Evolutionary conservation across 2,329 filamentous ascomycete species (phyloP).

Genomic region (Beauveria pseudobassiana): DNA sequence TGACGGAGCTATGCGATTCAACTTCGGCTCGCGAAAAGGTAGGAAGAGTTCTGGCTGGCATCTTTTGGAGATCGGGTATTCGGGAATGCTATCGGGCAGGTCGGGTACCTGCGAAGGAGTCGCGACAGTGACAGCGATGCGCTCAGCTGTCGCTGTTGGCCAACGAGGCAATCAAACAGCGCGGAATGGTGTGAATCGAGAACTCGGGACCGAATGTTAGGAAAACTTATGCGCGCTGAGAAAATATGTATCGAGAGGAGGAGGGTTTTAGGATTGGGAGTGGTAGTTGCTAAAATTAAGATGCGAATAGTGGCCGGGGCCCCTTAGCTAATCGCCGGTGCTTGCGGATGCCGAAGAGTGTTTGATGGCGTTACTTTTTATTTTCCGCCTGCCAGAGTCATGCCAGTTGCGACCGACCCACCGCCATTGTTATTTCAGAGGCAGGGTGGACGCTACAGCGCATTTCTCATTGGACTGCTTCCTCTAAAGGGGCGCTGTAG

Average conservation of each 20-base stretch:
- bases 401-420: slow-evolving; percentile 1
- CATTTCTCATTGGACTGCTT: not conserved
- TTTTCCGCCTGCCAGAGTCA: not conserved
- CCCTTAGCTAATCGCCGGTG: slow-evolving; percentile 4
- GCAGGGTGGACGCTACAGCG: not conserved
- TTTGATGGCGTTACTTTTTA: slow-evolving; percentile 7
- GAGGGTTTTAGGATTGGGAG: slow-evolving; percentile 5
- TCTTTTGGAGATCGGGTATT: slow-evolving; percentile 27
- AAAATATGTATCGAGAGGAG: not conserved
- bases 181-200: not conserved
- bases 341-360: slow-evolving; percentile 3
- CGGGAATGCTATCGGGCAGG: not conserved
- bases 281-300: not conserved
- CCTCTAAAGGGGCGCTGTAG: not conserved
- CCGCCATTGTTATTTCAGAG: not conserved
- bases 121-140: not conserved
- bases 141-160: not conserved
- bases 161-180: not conserved
- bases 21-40: slow-evolving; percentile 77
- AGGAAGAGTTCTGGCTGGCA: slow-evolving; percentile 77
- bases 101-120: not conserved
- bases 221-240: not conserved
- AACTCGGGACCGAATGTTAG: not conserved
- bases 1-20: slow-evolving; percentile 65
- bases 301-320: not conserved